Evolutionary conservation across 1,139 yeast species (phyloP), one percentile per base, ranked within the genome.

Genomic region (Trichomonascaceae sp.): DNA sequence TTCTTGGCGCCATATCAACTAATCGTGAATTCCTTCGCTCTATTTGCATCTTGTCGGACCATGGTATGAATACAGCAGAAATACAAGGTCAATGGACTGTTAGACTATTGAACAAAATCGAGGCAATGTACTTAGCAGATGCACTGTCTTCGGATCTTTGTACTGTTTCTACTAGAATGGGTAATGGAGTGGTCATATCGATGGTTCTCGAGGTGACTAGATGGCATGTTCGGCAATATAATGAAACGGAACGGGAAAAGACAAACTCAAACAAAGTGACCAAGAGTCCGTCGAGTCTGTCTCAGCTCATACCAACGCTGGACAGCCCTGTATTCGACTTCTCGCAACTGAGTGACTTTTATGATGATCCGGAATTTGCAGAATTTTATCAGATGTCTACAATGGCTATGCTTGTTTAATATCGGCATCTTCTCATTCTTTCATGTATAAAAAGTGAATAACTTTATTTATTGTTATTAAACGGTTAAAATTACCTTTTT

Each of bases 121-220:
- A 48, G 24, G 45, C 45, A 30, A 53, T 58, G 59, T 56, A 53
- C 38, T 27, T 44, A 1, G 17, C 51, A 5, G 50, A 53, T 39
- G 41, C 36, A 8, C 46, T 58, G 20, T 43, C 56, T 10, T 32
- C 55, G 3, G 24, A 36, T 3, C 30, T 58, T 20, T 57, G 61
- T 45, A 24, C 43, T 10, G 47, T 56, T 43, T 43, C 50, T 6
- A 52, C 58, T n/a, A 48, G 61, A 13, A 49, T 43, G 36, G 56
- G 57, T 6, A 52, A 59, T 8, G 46, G 58, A n/a, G 36, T 57
- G 9, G 45, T 53, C 17, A 43, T 57, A 4, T 55, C 58, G 36
- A 49, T 53, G 9, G 17, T 54, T n/a, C 50, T 30, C 39, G 56
- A 54, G 24, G 45, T 52, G 12, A 27, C 36, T 15, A 27, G 32